phyloP scores from a whole-genome alignment of 2,329 filamentous ascomycete genomes.

The Xylariaceae sp. region DNA sequence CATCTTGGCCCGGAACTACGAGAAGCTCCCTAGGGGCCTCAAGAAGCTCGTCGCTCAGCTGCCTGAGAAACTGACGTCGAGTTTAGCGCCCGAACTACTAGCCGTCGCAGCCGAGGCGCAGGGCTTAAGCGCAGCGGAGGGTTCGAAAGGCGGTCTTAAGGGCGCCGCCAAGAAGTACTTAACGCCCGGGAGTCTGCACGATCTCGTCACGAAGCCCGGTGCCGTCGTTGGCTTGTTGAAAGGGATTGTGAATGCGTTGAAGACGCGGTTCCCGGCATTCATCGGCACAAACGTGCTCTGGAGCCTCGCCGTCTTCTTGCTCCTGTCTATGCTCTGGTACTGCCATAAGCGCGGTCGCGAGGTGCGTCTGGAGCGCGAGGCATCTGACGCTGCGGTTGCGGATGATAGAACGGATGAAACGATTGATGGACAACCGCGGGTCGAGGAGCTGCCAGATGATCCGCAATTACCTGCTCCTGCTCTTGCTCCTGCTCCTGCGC shows the following conservation, averaged over 20 bases:
- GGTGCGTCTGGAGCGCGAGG: constrained; percentile 73
- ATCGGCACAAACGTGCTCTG: constrained; percentile 91
- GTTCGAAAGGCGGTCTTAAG: constrained; percentile 52
- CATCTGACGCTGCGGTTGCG: constrained; percentile 45
- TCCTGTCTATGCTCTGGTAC: constrained; percentile 97
- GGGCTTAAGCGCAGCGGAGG: constrained; percentile 58
- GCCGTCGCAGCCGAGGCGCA: constrained; percentile 80
- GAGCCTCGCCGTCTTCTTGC: constrained; percentile 85
- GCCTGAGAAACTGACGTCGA: constrained; percentile 79
- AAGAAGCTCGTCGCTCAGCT: constrained; percentile 87
- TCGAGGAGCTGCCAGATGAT: constrained; percentile 60
- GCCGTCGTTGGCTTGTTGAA: constrained; percentile 83
- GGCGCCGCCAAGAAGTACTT: constrained; percentile 71
- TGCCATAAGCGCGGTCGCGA: constrained; percentile 95
- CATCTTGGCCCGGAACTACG: constrained; percentile 64
- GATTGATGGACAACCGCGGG: constrained; percentile 49
- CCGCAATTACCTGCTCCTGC: constrained; percentile 47
- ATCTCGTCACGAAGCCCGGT: constrained; percentile 85
- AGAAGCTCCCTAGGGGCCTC: constrained; percentile 76
- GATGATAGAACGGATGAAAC: constrained; percentile 37
- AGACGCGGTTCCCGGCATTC: constrained; percentile 87
- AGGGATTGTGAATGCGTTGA: constrained; percentile 89
- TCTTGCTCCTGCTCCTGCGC: neutral
- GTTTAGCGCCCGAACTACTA: constrained; percentile 80
- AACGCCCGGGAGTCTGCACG: constrained; percentile 74